Base-by-base conservation (phyloP, 441 rosid genomes). In the Adansonia madagascariensis region DNA sequence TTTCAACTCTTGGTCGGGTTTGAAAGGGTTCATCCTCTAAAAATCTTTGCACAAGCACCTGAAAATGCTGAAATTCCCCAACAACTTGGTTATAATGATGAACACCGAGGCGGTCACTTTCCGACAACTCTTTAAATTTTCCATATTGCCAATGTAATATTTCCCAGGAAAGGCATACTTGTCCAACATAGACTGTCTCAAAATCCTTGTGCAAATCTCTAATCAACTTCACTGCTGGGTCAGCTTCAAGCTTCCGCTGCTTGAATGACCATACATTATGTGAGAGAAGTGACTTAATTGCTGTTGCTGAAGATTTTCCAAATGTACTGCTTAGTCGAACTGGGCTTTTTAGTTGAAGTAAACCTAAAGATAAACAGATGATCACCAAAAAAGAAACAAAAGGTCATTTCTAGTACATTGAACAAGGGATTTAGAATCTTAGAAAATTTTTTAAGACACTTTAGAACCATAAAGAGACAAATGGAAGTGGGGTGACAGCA, bases 131-230 rank as follows among this genome's bases (percentile, higher is more conserved):
- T 59, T 73, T 80, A 14, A 83, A 77, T 81, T 92, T 94, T 5
- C 75, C 50, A 77, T 84, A 91, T 75, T 92, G 95, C 98, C 96
- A 94, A 71, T 73, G 86, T 59, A 94, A 89, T 18, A 92, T 86
- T 81, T 92, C 98, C 97, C 98, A 94, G 7, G 94, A 92, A 50
- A 92, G 91, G 77, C 98, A 92, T 66, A 88, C 49, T 22, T 94
- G 94, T 70, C 97, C 92, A 52, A 92, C 89, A 18, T 91, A 94
- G 22, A 92, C 91, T 22, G 79, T 81, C 62, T 94, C 75, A 56
- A 91, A 87, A 73, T 90, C 91, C 75, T 53, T 79, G 1, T 82
- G 77, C 63, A 88, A 74, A 11, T 90, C 90, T 64, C 76, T 87
- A 69, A 85, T 76, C 22, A 87, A 77, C 81, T 86, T 85, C 67